These are phyloP conservation scores for Geosmithia morbida DNA, from an alignment of 2,329 filamentous ascomycete genomes.

Conservation along the genomic window DNA sequence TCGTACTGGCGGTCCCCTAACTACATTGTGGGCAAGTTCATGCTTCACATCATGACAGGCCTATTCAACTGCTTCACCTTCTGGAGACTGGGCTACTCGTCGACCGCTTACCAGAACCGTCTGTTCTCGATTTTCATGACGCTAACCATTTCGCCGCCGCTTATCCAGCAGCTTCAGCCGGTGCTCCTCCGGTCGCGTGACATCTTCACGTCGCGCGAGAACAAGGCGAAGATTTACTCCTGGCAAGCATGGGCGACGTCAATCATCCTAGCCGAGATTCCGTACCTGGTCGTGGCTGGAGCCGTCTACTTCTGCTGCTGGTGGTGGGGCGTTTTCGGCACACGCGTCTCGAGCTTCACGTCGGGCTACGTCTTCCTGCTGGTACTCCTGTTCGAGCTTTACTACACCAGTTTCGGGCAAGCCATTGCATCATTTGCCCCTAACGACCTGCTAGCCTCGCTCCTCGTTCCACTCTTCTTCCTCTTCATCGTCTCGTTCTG, in stretches of 20 bases:
- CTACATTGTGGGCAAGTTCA: slow-evolving; percentile 47
- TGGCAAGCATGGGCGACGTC: slow-evolving; percentile 58
- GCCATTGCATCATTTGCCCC: slow-evolving; percentile 52
- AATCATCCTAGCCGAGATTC: slow-evolving; percentile 53
- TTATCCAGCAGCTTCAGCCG: slow-evolving; percentile 68
- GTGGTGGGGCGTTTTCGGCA: slow-evolving; percentile 38
- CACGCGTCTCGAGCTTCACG: slow-evolving; percentile 35
- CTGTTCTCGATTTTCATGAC: slow-evolving; percentile 69
- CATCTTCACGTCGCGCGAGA: slow-evolving; percentile 58
- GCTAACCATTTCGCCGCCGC: slow-evolving; percentile 56
- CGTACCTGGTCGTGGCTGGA: slow-evolving; percentile 51
- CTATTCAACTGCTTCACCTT: slow-evolving; percentile 62
- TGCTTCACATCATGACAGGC: slow-evolving; percentile 46
- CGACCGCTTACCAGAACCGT: slow-evolving; percentile 52
- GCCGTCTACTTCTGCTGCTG: slow-evolving; percentile 31
- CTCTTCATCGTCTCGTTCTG: slow-evolving; percentile 58
- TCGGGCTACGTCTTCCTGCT: slow-evolving; percentile 49
- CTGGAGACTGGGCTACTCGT: slow-evolving; percentile 41
- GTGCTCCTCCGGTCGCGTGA: slow-evolving; percentile 50
- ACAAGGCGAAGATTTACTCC: slow-evolving; percentile 66
- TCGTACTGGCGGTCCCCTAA: slow-evolving; percentile 52
- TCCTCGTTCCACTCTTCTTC: slow-evolving; percentile 56
- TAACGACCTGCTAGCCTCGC: slow-evolving; percentile 50
- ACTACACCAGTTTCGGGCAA: slow-evolving; percentile 50
- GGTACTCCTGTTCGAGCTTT: slow-evolving; percentile 52